Evolutionary conservation across 2,329 filamentous ascomycete species (phyloP).

Genomic region (Rutstroemia sydowiana): DNA sequence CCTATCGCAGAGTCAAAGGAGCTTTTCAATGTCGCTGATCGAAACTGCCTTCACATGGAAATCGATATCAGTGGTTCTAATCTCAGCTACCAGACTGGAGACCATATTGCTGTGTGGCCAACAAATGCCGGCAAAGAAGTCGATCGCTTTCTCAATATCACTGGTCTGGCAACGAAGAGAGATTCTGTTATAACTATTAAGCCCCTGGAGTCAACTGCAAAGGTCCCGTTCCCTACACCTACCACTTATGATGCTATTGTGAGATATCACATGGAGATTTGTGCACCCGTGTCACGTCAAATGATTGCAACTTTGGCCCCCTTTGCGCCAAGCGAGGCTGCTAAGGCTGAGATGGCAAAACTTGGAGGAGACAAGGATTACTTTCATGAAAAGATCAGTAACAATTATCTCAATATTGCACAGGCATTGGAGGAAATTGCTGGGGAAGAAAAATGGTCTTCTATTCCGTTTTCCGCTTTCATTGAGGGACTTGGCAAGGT

Average conservation of each 20-base stretch:
- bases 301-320: constrained; percentile 81
- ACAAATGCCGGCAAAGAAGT: constrained; percentile 91
- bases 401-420: constrained; percentile 81
- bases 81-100: constrained; percentile 88
- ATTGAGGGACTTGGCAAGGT: constrained; percentile 93
- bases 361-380: constrained; percentile 92
- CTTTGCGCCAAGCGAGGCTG: constrained; percentile 78
- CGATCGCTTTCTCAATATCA: constrained; percentile 75
- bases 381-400: constrained; percentile 78
- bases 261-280: constrained; percentile 95
- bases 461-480: constrained; percentile 86
- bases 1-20: constrained; percentile 88
- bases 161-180: constrained; percentile 69
- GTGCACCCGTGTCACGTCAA: constrained; percentile 91
- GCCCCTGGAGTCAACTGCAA: constrained; percentile 87
- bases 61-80: constrained; percentile 86
- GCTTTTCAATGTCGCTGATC: constrained; percentile 78
- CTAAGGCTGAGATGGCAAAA: constrained; percentile 81
- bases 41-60: constrained; percentile 96
- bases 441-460: constrained; percentile 69
- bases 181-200: constrained; percentile 82
- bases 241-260: constrained; percentile 92
- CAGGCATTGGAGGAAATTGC: constrained; percentile 70
- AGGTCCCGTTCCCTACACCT: constrained; percentile 94
- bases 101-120: constrained; percentile 96